Evolutionary conservation across 352 stramenopile genomes (phyloP), one percentile per base, ranked within the genome.

Genomic region (Globisporangium okanoganense): DNA sequence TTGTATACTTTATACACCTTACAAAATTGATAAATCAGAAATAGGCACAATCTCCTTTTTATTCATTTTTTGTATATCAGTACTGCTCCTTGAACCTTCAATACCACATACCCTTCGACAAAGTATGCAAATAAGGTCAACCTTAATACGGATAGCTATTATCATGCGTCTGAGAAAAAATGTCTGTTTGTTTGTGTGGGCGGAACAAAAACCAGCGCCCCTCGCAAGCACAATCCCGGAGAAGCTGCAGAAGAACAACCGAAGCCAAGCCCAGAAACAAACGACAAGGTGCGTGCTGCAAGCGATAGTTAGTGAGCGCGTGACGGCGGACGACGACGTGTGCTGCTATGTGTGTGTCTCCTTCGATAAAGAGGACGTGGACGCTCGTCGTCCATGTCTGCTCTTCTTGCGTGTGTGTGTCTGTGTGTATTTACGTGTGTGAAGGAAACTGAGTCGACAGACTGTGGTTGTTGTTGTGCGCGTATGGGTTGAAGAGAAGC

Each of bases 191-290:
- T 53, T 56, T 56, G 29, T 56, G 31, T 56, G 51, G 51, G 51
- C 24, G 51, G 51, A 58, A 58, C 51, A 58, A 58, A 58, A 58
- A 47, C 48, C 51, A 35, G 51, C 51, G 31, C 38, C n/a, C 20
- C 51, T 45, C 51, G 22, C 22, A n/a, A 43, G 22, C 51, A 43
- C 38, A 41, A n/a, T 20, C 51, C 14, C 33, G 40, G 24, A 58
- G 33, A 58, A 56, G 36, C 31, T 44, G 22, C 51, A 58, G 33
- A 58, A 58, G 51, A 58, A 54, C 27, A 40, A 54, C 48, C 27
- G 27, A 40, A 54, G 47, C 25, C 25, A 54, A 54, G 48, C 48
- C 25, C 48, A 54, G 48, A 54, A 54, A 54, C 48, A 25, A 40
- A 54, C 48, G 25, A 54, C 48, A 16, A 54, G 48, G 48, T 54